Conservation (phyloP, 306 rosid genomes). For the Phaseolus lunatus region DNA sequence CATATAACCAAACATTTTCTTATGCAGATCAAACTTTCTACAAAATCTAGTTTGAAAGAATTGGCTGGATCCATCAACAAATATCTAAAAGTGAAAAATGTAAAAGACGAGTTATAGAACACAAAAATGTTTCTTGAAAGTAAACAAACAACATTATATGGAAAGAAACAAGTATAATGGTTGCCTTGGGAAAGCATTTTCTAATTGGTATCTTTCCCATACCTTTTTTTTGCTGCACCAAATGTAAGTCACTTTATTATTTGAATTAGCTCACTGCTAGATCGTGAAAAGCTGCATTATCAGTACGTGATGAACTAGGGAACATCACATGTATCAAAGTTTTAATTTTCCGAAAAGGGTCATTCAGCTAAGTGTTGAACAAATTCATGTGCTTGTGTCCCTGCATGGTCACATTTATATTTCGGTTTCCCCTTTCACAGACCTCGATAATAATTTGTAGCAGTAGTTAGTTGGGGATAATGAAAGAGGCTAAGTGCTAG, state of each 20-base stretch:
- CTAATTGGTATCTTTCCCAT: not conserved
- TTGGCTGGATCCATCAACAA: slow-evolving; percentile 76
- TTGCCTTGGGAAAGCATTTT: slow-evolving; percentile 28
- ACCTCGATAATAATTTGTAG: not conserved
- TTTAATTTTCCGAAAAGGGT: not conserved
- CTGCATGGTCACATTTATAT: not conserved
- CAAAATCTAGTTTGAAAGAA: slow-evolving; percentile 85
- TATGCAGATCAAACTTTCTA: slow-evolving; percentile 76
- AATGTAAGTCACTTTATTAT: slow-evolving; percentile 4
- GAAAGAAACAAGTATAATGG: not conserved
- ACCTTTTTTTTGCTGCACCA: not conserved
- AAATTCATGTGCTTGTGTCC: not conserved
- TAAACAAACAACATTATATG: not conserved
- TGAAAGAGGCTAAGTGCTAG: not conserved
- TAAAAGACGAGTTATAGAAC: slow-evolving; percentile 78
- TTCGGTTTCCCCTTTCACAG: not conserved
- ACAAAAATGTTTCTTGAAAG: slow-evolving; percentile 26
- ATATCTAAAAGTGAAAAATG: slow-evolving; percentile 61
- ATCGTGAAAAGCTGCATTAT: slow-evolving; percentile 6
- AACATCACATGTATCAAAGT: not conserved
- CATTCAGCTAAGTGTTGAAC: not conserved
- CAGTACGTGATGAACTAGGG: not conserved
- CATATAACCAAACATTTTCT: slow-evolving; percentile 16
- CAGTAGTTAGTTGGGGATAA: not conserved
- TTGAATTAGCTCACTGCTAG: slow-evolving; percentile 29